These are phyloP conservation scores for Pythium brassicae DNA, from an alignment of 352 stramenopile species.

Conservation along the genomic window DNA sequence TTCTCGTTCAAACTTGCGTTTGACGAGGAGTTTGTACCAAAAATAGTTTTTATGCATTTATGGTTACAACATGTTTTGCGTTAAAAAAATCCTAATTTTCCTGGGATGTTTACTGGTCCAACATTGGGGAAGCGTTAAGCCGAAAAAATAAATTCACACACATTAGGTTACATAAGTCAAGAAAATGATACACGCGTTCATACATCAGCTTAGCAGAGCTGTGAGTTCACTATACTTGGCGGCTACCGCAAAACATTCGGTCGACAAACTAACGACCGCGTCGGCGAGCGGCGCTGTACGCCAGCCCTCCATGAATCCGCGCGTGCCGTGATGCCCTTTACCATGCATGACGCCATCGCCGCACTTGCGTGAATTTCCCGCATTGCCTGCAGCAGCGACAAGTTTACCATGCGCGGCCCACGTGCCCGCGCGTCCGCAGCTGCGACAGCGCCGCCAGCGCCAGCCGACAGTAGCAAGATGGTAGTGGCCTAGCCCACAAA, in stretches of 20 bases:
- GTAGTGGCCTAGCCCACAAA: constrained; percentile 40
- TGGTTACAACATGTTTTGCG: no score
- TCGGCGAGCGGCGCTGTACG: constrained; percentile 6
- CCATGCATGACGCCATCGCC: constrained; percentile 59
- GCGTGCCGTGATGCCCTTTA: constrained; percentile 71
- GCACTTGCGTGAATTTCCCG: constrained; percentile 56
- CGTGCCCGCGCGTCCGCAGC: constrained; percentile 20
- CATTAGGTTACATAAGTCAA: no score
- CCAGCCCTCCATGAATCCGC: constrained; percentile 63
- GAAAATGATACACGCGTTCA: no score
- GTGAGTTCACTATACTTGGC: background rate
- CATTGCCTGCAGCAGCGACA: constrained; percentile 61
- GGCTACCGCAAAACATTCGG: background rate
- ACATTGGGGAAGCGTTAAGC: no score
- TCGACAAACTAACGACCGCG: background rate
- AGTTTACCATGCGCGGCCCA: constrained; percentile 56
- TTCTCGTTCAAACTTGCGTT: no score
- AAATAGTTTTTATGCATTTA: no score
- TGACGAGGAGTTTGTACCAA: no score
- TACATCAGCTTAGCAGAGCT: no score
- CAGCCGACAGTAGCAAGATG: constrained; percentile 37
- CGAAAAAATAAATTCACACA: no score
- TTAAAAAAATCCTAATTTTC: no score
- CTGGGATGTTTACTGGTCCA: no score
- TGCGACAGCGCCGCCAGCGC: constrained; percentile 3